Evolutionary conservation across 1,284 basidiomycete genomes (phyloP), one percentile per base, ranked within the genome.

Genomic region (Rhodotorula sp.): DNA sequence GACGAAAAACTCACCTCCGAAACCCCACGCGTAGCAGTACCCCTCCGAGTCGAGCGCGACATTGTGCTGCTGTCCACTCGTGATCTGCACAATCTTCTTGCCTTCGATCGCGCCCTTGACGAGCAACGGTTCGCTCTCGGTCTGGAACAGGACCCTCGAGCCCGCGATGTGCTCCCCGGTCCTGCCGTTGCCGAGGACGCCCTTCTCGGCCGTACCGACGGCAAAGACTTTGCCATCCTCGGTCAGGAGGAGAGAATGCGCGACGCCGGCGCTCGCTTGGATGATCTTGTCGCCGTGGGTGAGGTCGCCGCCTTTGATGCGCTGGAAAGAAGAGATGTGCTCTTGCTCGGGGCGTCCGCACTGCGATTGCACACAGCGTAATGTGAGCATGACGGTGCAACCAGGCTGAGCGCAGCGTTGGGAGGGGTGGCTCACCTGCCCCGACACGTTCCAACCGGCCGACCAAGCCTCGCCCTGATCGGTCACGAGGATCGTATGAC

Each of bases 181-280:
- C 69, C 73, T 59, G 21, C 94, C 94, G 78, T 93, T 95, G 1
- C 93, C 95, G 0, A 97, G 85, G 77, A 97, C 93, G 3, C 95
- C 95, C 76, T 92, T 89, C 81, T 97, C 93, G n/a, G 89, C 91
- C 67, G 91, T 93, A 49, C 95, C 95, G 75, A 92, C 89, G 0
- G 92, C 87, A 79, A 91, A 97, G 3, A 97, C 91, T 85, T 89
- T 89, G 29, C 93, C 95, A 34, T 85, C 85, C 67, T 87, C 87
- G 5, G 92, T 91, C 68, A 96, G 85, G 66, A 95, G 87, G 23
- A 94, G 81, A 2, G 91, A 91, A 82, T 95, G 97, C 1, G 87
- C 89, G 70, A 91, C 83, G 0, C 95, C 95, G 1, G 91, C 92
- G 15, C 89, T 87, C 14, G 89, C 92, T 79, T 90, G 86, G 56